Base-by-base conservation (phyloP, 768 basidiomycete genomes). In the Suillus weaverae region DNA sequence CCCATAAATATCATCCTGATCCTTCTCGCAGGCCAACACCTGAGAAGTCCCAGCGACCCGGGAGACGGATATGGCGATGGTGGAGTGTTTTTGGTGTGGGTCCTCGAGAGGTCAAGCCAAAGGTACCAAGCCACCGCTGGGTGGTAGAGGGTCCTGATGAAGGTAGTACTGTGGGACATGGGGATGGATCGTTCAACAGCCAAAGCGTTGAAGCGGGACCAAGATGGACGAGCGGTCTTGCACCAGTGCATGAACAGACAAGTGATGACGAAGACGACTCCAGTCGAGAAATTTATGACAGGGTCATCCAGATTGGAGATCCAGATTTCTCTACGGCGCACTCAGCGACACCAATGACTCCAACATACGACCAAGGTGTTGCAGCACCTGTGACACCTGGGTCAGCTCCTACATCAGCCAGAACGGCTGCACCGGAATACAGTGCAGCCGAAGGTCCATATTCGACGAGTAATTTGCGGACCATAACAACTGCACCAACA, bases 101-200 rank as follows among this genome's bases (percentile, higher is more conserved):
- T 13, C 74, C 76, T 4, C 62, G 48, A 20, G 67, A 77, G 63
- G 38, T 76, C 66, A 71, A 64, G 48, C 62, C 74, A 20, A 44
- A 62, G 18, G 66, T 71, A 13, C 76, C 76, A 32, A 43, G 43
- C 5, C 53, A 30, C 1, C 62, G 63, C 1, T 76, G 74, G 72
- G 69, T 60, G 36, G 60, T 76, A 16, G 75, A 76, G 14, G 76
- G 22, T n/a, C 64, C 71, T 0, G 74, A 76, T 41, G 65, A 59
- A 6, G 71, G 70, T n/a, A 72, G 68, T 14, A 32, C 30, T 51
- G 55, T 66, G 7, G 69, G 67, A 20, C 73, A 70, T 2, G 72
- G 65, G 18, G 62, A 70, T 20, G 64, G 50, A 13, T 59, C 20
- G 66, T 9, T 48, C 62, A 66, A 6, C 67, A 57, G 1, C 68